Percentiles rank a stretch among this genome's conserved stretches.
Conservation (phyloP, 495 filamentous ascomycete species). For the Podospora sp. region DNA sequence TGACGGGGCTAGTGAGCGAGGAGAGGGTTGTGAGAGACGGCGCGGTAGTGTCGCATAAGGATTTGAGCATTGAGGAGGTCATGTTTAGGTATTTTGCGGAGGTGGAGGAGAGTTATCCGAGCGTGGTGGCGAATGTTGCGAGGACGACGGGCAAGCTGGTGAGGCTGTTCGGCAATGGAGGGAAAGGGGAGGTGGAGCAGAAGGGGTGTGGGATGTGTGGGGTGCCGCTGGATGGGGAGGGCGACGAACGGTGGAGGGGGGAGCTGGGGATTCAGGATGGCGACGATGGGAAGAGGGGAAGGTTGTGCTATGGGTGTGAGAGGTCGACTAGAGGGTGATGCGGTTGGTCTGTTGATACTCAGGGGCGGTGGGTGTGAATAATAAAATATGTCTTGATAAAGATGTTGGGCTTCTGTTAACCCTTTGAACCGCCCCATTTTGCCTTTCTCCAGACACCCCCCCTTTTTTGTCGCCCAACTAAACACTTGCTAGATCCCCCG, state of each 20-base stretch:
- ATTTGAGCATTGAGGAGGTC: conserved; percentile 85
- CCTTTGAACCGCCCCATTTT: neutral
- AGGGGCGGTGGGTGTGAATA: neutral
- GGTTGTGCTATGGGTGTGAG: conserved; percentile 58
- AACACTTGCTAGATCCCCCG: neutral
- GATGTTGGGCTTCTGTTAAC: neutral
- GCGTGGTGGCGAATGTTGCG: conserved; percentile 92
- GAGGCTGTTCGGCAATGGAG: conserved; percentile 25
- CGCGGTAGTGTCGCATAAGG: conserved; percentile 64
- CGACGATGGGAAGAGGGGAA: conserved; percentile 18
- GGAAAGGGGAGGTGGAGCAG: neutral
- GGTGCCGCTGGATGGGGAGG: conserved; percentile 50
- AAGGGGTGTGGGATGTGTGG: conserved; percentile 52
- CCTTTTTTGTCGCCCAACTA: neutral
- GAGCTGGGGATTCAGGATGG: conserved; percentile 41
- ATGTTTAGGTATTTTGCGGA: conserved; percentile 86
- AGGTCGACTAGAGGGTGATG: conserved; percentile 45
- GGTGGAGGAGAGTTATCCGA: conserved; percentile 86
- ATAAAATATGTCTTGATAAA: neutral
- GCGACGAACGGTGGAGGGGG: conserved; percentile 54
- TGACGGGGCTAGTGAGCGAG: conserved; percentile 14
- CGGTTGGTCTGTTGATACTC: neutral
- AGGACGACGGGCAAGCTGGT: conserved; percentile 79
- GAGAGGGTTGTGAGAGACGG: neutral
- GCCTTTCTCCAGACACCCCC: neutral